Conservation (phyloP, 1,284 basidiomycete species). For the Sporisorium scitamineum region DNA sequence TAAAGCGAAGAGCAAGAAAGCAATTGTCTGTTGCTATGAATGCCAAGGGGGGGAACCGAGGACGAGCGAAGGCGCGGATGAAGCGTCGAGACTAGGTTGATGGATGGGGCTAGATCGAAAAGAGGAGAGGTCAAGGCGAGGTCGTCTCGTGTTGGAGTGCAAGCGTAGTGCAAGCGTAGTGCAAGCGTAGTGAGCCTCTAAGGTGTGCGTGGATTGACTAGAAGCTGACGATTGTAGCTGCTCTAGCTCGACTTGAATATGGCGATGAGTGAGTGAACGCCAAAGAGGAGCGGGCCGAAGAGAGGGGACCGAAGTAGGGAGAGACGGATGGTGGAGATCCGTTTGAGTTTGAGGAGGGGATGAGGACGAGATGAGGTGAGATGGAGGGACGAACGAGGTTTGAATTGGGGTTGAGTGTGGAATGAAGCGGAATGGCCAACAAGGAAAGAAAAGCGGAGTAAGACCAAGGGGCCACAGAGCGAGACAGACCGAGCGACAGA, state of each 20-base stretch:
- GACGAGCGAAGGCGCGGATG: not conserved
- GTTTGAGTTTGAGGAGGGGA: not conserved
- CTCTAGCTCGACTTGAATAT: not conserved
- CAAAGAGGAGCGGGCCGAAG: too few species aligned
- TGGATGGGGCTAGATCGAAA: not conserved
- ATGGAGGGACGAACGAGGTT: not conserved
- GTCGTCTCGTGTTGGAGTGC: too few species aligned
- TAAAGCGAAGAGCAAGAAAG: not conserved
- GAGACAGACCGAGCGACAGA: not conserved
- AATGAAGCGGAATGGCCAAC: not conserved
- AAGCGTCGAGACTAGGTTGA: not conserved
- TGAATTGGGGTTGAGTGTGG: not conserved
- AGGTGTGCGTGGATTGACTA: too few species aligned
- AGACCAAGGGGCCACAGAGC: not conserved
- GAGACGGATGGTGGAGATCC: constrained; percentile 1
- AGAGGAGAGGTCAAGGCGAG: not conserved
- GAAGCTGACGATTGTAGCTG: too few species aligned
- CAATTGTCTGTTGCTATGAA: not conserved
- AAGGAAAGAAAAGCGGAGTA: not conserved
- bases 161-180: too few species aligned
- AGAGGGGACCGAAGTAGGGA: not conserved
- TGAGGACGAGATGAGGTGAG: not conserved
- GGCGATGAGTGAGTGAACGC: too few species aligned
- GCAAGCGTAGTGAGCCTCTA: too few species aligned
- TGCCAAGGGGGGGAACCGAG: not conserved